These are phyloP conservation scores for Metschnikowia noctiluminum DNA, from an alignment of 805 yeast genomes.

Conservation along the genomic window DNA sequence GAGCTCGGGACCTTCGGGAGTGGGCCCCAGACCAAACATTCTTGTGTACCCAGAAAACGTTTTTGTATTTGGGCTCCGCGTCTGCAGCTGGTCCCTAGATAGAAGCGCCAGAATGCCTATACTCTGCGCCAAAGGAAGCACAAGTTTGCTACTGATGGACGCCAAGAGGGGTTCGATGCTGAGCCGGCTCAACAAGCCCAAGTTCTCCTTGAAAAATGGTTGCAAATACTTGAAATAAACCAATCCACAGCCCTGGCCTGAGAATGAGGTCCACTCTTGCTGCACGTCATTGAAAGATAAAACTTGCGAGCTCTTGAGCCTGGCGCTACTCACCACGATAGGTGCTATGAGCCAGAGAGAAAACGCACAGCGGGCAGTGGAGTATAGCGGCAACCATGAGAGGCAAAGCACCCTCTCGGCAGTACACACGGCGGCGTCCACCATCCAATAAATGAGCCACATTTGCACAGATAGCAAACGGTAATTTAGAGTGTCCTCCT, in stretches of 20 bases:
- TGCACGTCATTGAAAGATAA: slow-evolving; percentile 16
- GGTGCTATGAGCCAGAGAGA: slow-evolving; percentile 46
- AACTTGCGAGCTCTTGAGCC: slow-evolving; percentile 9
- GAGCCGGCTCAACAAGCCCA: slow-evolving; percentile 10
- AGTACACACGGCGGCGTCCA: slow-evolving; percentile 41
- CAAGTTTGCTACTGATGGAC: slow-evolving; percentile 5
- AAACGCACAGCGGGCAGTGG: slow-evolving; percentile 53
- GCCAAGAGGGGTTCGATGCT: slow-evolving; percentile 9
- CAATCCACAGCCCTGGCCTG: slow-evolving; percentile 32
- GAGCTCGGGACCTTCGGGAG: background rate
- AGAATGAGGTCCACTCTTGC: slow-evolving; percentile 27
- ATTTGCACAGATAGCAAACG: slow-evolving; percentile 32
- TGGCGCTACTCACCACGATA: slow-evolving; percentile 46
- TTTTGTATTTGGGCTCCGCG: background rate
- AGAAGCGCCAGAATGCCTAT: slow-evolving; percentile 3
- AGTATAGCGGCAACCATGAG: slow-evolving; percentile 23
- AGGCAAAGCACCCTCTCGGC: slow-evolving; percentile 45
- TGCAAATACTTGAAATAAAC: slow-evolving; percentile 25
- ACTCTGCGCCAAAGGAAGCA: slow-evolving; percentile 5
- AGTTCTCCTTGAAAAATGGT: slow-evolving; percentile 28
- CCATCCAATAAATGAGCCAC: slow-evolving; percentile 62
- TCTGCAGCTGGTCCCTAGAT: background rate
- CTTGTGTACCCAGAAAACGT: slow-evolving; percentile 3
- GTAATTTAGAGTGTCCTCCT: slow-evolving; percentile 20
- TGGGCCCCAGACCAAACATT: background rate